phyloP scores from a whole-genome alignment of 352 stramenopile genomes.

The Pythium angustatum region DNA sequence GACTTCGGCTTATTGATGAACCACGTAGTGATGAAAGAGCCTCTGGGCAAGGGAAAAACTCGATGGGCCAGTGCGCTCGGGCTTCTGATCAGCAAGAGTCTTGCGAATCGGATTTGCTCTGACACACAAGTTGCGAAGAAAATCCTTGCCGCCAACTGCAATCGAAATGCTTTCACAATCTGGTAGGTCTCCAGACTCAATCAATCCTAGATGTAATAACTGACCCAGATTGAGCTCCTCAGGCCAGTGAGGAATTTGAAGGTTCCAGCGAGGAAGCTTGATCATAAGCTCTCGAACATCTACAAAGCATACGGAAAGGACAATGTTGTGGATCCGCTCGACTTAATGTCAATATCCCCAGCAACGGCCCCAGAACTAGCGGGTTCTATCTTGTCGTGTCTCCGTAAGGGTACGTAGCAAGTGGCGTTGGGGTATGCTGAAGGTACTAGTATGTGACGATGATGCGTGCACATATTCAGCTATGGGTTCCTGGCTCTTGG shows the following conservation, averaged over 20 bases:
- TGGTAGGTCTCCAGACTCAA: constrained; percentile 18
- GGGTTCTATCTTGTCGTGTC: background rate
- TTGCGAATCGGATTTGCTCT: constrained; percentile 24
- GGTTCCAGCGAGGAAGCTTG: constrained; percentile 13
- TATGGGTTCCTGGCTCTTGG: constrained; percentile 27
- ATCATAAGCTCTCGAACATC: constrained; percentile 4
- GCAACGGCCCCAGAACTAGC: background rate
- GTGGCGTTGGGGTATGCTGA: background rate
- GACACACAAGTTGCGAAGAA: constrained; percentile 17
- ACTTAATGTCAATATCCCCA: constrained; percentile 15
- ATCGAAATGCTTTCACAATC: constrained; percentile 22
- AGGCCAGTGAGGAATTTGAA: constrained; percentile 22
- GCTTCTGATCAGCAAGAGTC: constrained; percentile 20
- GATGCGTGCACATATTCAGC: background rate
- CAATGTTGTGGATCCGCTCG: constrained; percentile 24
- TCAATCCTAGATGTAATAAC: background rate
- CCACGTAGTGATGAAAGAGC: constrained; percentile 8
- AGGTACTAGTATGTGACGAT: background rate
- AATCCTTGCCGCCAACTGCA: constrained; percentile 25
- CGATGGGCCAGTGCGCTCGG: constrained; percentile 19
- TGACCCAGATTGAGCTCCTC: background rate
- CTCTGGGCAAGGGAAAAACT: background rate
- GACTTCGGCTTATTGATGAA: constrained; percentile 29
- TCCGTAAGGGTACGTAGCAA: constrained; percentile 30
- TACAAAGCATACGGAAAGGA: constrained; percentile 8